phyloP scores from a whole-genome alignment of 257 asterid genomes.

The Gynochthodes officinalis region DNA sequence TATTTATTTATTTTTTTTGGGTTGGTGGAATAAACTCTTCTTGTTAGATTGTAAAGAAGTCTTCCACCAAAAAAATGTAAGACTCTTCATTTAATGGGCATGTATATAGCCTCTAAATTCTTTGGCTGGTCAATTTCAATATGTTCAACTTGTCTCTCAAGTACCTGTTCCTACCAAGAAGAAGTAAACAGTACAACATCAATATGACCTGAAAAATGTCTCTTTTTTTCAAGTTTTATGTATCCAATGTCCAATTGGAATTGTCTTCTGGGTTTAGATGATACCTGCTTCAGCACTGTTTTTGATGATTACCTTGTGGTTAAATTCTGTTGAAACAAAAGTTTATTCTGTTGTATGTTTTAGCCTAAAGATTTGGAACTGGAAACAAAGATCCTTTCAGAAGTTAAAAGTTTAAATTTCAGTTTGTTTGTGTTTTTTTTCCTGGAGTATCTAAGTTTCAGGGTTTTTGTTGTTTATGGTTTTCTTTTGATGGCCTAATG shows the following conservation, averaged over 20 bases:
- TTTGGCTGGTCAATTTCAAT: neutral
- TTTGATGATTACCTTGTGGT: neutral
- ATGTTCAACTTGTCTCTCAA: neutral
- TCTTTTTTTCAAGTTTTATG: neutral
- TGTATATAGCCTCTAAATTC: neutral
- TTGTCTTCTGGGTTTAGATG: neutral
- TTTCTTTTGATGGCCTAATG: constrained; percentile 23
- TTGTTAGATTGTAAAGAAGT: neutral
- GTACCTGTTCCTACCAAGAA: neutral
- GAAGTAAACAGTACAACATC: neutral
- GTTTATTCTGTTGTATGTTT: neutral
- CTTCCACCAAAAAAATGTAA: neutral
- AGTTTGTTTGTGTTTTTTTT: no score
- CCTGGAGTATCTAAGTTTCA: no score
- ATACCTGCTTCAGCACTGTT: constrained; percentile 3
- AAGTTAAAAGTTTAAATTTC: neutral
- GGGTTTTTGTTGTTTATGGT: neutral
- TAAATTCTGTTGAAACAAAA: neutral
- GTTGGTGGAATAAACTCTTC: neutral
- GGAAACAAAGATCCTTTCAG: neutral
- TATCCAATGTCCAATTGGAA: neutral
- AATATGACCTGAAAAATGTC: neutral
- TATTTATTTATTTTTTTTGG: neutral
- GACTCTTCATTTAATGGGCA: neutral
- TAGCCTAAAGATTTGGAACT: neutral